Percentiles rank a stretch among this genome's conserved stretches.
Conservation (phyloP, 768 basidiomycete genomes). For the Mycena alexandri region DNA sequence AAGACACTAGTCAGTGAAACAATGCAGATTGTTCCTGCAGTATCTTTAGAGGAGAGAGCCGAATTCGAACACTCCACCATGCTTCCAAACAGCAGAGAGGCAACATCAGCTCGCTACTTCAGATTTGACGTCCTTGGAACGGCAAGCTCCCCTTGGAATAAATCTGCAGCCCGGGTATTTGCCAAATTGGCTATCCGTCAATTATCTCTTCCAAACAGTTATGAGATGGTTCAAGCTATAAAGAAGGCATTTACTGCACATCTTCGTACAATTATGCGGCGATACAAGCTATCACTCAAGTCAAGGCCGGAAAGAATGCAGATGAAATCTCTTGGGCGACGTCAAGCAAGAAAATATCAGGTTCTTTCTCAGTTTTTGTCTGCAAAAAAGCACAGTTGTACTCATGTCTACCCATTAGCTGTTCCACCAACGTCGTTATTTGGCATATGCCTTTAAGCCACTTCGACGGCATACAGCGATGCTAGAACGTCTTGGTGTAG, state of each 20-base stretch:
- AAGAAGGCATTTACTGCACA: conserved; percentile 2
- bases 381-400: background rate
- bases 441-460: conserved; percentile 22
- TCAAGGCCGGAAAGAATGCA: no score
- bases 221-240: conserved; percentile 9
- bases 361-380: background rate
- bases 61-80: no score
- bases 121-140: conserved; percentile 19
- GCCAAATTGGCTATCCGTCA: conserved; percentile 6
- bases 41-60: no score
- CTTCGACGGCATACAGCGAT: conserved; percentile 34
- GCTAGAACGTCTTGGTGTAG: conserved; percentile 38
- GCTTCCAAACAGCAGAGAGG: no score
- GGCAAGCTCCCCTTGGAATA: conserved; percentile 17
- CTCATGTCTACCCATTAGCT: conserved; percentile 12
- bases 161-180: conserved; percentile 25
- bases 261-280: conserved; percentile 3
- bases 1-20: no score
- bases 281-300: no score
- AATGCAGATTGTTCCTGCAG: no score
- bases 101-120: conserved; percentile 11
- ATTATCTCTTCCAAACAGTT: background rate
- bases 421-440: conserved; percentile 13
- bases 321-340: no score
- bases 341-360: conserved; percentile 14